Conservation (phyloP, 2,329 filamentous ascomycete genomes). For the Pestalotiopsis fici region DNA sequence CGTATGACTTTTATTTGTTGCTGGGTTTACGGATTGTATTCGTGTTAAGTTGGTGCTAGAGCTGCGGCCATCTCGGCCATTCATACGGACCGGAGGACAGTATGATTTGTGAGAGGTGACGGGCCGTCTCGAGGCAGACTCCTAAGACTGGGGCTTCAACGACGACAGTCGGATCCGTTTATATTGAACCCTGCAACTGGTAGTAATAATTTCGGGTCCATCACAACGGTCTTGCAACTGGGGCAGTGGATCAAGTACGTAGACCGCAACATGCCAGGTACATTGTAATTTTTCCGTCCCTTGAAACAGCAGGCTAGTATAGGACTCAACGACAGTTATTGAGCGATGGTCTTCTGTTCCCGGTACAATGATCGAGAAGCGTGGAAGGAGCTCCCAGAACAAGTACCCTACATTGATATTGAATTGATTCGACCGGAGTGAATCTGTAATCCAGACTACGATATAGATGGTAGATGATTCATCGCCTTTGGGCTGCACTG, state of each 20-base stretch:
- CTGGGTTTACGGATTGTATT: background rate
- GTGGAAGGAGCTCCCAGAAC: too few relatives aligned
- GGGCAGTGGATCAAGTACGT: background rate
- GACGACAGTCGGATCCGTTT: background rate
- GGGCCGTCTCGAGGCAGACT: background rate
- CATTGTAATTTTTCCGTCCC: background rate
- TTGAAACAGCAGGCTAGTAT: too few relatives aligned
- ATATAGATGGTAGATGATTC: too few relatives aligned
- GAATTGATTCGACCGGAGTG: too few relatives aligned
- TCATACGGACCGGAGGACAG: background rate
- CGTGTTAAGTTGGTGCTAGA: background rate
- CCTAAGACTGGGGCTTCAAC: background rate
- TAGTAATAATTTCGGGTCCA: background rate
- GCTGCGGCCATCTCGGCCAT: background rate
- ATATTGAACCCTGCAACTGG: background rate
- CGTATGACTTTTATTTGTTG: background rate
- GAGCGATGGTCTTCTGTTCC: background rate
- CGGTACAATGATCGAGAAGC: too few relatives aligned
- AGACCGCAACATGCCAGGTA: background rate
- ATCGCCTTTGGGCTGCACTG: too few relatives aligned
- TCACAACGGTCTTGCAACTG: background rate
- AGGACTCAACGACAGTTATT: background rate
- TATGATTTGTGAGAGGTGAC: background rate
- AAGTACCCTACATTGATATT: too few relatives aligned
- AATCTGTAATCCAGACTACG: too few relatives aligned